Conservation (phyloP, 495 filamentous ascomycete species). For the Hypoxylon rickii region DNA sequence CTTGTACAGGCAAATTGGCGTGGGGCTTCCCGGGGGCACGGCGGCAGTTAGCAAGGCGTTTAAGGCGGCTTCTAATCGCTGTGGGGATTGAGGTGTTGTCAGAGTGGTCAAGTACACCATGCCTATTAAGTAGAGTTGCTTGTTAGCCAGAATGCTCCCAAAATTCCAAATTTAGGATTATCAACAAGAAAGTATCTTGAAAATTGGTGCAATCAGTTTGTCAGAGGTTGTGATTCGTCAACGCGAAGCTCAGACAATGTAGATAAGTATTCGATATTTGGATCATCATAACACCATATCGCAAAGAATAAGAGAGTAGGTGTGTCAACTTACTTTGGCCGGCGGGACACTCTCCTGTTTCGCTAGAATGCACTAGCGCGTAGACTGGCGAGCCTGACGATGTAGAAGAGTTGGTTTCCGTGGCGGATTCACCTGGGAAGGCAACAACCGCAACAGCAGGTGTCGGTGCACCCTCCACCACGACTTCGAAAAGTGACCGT, state of each 20-base stretch:
- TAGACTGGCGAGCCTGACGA: conserved; percentile 63
- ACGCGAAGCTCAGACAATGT: conserved; percentile 90
- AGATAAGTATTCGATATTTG: conserved; percentile 93
- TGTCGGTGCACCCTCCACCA: conserved; percentile 71
- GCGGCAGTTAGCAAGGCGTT: conserved; percentile 54
- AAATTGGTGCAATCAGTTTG: conserved; percentile 70
- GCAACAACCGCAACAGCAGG: conserved; percentile 77
- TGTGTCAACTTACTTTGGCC: conserved; percentile 76
- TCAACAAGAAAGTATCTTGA: no score
- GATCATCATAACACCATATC: conserved; percentile 69
- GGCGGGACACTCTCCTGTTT: conserved; percentile 83
- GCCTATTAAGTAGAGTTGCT: conserved; percentile 52
- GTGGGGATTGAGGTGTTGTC: conserved; percentile 40
- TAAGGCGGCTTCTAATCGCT: conserved; percentile 60
- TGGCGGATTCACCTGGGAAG: conserved; percentile 62
- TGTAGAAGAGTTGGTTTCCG: conserved; percentile 40
- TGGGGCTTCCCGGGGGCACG: conserved; percentile 38
- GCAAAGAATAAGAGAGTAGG: conserved; percentile 21
- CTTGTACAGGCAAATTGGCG: conserved; percentile 30
- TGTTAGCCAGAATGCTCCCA: conserved; percentile 50
- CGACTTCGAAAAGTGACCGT: conserved; percentile 65
- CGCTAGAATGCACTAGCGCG: conserved; percentile 77
- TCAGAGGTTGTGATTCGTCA: conserved; percentile 85
- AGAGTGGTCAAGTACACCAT: conserved; percentile 70
- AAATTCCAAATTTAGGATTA: conserved; percentile 4